Conservation (phyloP, 192 early-diverging fungal genomes). For the Coemansia sp. region DNA sequence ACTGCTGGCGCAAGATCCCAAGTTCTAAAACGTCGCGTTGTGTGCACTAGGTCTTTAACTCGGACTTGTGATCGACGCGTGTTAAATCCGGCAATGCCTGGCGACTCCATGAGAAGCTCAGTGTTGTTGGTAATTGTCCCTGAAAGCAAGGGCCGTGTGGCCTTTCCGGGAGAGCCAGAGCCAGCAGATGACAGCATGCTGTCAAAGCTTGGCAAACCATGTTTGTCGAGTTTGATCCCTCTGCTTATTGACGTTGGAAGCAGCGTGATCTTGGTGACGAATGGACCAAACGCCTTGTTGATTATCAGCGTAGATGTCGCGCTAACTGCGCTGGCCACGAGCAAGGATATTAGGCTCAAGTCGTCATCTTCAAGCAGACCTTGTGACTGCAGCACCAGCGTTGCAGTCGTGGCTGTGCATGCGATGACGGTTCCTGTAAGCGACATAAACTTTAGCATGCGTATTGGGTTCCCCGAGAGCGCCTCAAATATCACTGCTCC, state of each 20-base stretch:
- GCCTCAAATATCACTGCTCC: constrained; percentile 35
- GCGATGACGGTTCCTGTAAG: constrained; percentile 31
- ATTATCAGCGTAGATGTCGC: constrained; percentile 34
- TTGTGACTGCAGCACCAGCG: constrained; percentile 15
- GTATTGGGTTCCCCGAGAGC: constrained; percentile 32
- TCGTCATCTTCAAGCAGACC: constrained; percentile 26
- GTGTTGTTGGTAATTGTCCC: constrained; percentile 26
- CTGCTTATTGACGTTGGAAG: constrained; percentile 9
- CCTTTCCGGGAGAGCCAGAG: neutral
- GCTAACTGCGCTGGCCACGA: constrained; percentile 39
- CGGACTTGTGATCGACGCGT: constrained; percentile 19
- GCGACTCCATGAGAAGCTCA: constrained; percentile 39
- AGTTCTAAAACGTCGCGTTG: constrained; percentile 27
- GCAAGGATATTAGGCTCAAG: constrained; percentile 21
- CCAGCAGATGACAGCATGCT: constrained; percentile 25
- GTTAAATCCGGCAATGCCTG: constrained; percentile 39
- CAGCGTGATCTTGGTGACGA: constrained; percentile 42
- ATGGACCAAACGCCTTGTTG: constrained; percentile 44
- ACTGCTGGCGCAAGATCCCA: constrained; percentile 33
- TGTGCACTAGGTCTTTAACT: constrained; percentile 31
- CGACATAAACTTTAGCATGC: constrained; percentile 56
- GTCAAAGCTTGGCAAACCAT: constrained; percentile 51
- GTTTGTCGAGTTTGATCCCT: constrained; percentile 19
- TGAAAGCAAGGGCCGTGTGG: constrained; percentile 15
- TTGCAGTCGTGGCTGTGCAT: constrained; percentile 33